These are phyloP conservation scores for Amphibolis antarctica DNA, from an alignment of 106 monocot species.

Conservation along the genomic window DNA sequence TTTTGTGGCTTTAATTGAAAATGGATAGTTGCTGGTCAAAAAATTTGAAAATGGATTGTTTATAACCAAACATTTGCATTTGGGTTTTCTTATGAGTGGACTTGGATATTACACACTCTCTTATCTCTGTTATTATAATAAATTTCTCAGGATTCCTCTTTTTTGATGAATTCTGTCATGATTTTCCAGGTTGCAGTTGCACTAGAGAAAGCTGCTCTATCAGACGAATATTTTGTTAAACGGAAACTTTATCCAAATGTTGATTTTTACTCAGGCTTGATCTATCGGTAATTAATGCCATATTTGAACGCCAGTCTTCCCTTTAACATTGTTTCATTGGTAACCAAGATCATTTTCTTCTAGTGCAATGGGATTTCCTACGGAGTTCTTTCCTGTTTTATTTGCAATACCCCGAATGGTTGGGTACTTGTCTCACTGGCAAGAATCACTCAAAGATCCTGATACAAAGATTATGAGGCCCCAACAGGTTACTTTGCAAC, in stretches of 20 bases:
- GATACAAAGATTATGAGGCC: slow-evolving; percentile 99
- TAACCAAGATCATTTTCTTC: slow-evolving; percentile 7
- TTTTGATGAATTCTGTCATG: background rate
- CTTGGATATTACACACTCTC: too few species aligned
- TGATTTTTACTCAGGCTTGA: slow-evolving; percentile 94
- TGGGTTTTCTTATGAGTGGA: too few species aligned
- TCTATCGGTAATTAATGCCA: slow-evolving; percentile 45
- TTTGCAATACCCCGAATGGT: slow-evolving; percentile 97
- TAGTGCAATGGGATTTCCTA: slow-evolving; percentile 98
- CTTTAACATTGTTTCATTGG: background rate
- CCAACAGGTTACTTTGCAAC: slow-evolving; percentile 45
- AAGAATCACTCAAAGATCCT: slow-evolving; percentile 98
- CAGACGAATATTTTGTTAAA: slow-evolving; percentile 89
- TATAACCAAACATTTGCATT: too few species aligned
- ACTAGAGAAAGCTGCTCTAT: slow-evolving; percentile 88
- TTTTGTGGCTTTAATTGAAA: too few species aligned
- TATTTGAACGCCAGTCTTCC: background rate
- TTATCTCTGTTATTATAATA: too few species aligned
- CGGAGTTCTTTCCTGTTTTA: slow-evolving; percentile 82
- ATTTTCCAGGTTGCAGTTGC: slow-evolving; percentile 70
- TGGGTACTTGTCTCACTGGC: slow-evolving; percentile 90
- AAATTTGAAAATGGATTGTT: too few species aligned
- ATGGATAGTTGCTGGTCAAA: too few species aligned
- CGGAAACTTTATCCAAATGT: slow-evolving; percentile 96
- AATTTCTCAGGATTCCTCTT: background rate